These are phyloP conservation scores for Syzygium oleosum DNA, from an alignment of 345 rosid species.

Conservation along the genomic window DNA sequence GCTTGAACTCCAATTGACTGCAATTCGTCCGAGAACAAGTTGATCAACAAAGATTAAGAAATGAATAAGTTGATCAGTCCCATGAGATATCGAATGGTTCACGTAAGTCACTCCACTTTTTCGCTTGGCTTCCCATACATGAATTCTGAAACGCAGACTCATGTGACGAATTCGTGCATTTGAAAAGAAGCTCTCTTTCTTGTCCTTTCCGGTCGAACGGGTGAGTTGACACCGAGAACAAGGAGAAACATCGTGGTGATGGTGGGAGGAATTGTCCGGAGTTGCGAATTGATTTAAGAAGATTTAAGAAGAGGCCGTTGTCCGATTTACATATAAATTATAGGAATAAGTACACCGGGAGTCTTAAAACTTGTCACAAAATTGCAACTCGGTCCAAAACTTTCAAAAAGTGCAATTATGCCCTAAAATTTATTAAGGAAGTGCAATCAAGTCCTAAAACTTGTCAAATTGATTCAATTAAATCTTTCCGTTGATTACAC, in stretches of 20 bases:
- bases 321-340: background rate
- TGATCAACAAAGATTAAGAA: background rate
- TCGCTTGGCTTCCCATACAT: background rate
- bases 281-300: background rate
- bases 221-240: background rate
- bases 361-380: too few relatives aligned
- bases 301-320: background rate
- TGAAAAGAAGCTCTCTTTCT: background rate
- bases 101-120: background rate
- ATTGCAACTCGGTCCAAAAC: too few relatives aligned
- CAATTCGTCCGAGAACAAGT: background rate
- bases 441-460: too few relatives aligned
- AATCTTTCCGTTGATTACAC: too few relatives aligned
- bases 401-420: too few relatives aligned
- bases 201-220: background rate
- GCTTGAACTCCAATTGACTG: background rate
- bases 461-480: too few relatives aligned
- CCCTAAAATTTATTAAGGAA: too few relatives aligned
- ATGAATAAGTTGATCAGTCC: background rate
- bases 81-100: background rate
- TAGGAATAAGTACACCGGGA: too few relatives aligned
- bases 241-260: background rate
- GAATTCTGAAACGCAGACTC: background rate
- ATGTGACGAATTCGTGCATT: background rate
- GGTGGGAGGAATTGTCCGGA: background rate